These are phyloP conservation scores for Tuber melanosporum DNA, from an alignment of 495 filamentous ascomycete species.

Conservation along the genomic window DNA sequence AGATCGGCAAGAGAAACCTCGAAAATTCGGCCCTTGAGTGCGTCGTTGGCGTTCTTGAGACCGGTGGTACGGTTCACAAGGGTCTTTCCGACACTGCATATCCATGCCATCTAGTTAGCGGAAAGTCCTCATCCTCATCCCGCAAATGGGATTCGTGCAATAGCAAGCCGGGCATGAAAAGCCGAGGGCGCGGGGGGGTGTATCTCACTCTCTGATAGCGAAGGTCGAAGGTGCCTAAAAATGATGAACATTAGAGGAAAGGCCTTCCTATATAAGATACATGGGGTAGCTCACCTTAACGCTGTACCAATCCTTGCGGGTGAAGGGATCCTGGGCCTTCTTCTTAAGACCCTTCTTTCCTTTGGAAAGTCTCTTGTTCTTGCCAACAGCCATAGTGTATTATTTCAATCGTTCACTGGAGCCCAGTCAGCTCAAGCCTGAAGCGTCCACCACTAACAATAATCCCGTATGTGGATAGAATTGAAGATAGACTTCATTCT, in stretches of 20 bases:
- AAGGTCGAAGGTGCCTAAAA: conserved; percentile 87
- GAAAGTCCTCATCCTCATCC: not conserved
- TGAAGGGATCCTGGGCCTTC: conserved; percentile 93
- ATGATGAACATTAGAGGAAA: conserved; percentile 38
- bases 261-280: conserved; percentile 79
- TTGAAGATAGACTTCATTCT: conserved; percentile 5
- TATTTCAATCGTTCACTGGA: conserved; percentile 31
- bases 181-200: conserved; percentile 9
- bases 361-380: conserved; percentile 99
- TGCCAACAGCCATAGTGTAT: conserved; percentile 51
- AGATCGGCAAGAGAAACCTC: conserved; percentile 98
- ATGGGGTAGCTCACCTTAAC: conserved; percentile 84
- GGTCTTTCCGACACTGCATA: conserved; percentile 87
- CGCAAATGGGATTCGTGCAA: conserved; percentile 7
- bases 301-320: conserved; percentile 97
- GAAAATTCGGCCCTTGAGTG: conserved; percentile 95
- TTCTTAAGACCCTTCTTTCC: conserved; percentile 99
- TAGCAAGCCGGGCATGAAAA: conserved; percentile 8
- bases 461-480: conserved; percentile 4
- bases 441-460: conserved; percentile 4
- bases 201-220: conserved; percentile 85
- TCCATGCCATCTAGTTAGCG: conserved; percentile 17
- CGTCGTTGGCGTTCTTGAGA: conserved; percentile 99
- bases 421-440: conserved; percentile 16
- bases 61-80: conserved; percentile 98